phyloP scores from a whole-genome alignment of 2,329 filamentous ascomycete species.

The Paraphaeosphaeria sporulosa region DNA sequence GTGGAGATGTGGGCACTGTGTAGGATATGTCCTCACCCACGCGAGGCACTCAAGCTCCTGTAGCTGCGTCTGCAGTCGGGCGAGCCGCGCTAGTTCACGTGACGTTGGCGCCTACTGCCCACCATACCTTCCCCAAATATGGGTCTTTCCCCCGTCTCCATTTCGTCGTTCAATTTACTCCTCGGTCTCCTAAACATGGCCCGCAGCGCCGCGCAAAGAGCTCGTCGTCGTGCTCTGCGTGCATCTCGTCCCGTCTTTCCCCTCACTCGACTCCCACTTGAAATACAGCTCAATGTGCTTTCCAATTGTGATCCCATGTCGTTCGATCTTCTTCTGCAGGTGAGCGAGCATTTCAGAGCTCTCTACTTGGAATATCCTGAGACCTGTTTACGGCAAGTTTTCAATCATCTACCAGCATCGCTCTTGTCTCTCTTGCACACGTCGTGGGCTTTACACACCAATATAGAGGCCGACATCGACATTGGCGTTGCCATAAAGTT shows the following conservation, averaged over 20 bases:
- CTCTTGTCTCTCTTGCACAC: conserved; percentile 7
- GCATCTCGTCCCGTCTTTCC: conserved; percentile 10
- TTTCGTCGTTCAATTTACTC: conserved; percentile 10
- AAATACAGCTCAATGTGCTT: conserved; percentile 19
- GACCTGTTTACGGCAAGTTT: conserved; percentile 10
- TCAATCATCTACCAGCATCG: conserved; percentile 11
- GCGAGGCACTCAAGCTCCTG: conserved; percentile 1
- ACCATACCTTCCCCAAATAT: neutral
- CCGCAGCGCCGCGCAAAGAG: conserved; percentile 13
- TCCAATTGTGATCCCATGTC: conserved; percentile 19
- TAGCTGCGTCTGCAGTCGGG: neutral
- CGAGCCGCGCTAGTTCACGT: conserved; percentile 6
- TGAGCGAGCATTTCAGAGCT: conserved; percentile 14
- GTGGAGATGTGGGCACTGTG: conserved; percentile 5
- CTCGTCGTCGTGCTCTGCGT: conserved; percentile 13
- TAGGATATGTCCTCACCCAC: neutral
- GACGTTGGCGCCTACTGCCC: neutral
- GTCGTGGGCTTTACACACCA: conserved; percentile 7
- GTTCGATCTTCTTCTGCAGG: conserved; percentile 9
- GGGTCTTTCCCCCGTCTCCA: conserved; percentile 8
- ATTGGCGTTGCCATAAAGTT: neutral
- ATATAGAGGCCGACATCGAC: neutral
- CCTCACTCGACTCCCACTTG: conserved; percentile 15
- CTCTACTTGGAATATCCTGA: conserved; percentile 19
- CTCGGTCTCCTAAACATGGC: conserved; percentile 12